Conservation (phyloP, 306 rosid species). For the Acacia crassicarpa region DNA sequence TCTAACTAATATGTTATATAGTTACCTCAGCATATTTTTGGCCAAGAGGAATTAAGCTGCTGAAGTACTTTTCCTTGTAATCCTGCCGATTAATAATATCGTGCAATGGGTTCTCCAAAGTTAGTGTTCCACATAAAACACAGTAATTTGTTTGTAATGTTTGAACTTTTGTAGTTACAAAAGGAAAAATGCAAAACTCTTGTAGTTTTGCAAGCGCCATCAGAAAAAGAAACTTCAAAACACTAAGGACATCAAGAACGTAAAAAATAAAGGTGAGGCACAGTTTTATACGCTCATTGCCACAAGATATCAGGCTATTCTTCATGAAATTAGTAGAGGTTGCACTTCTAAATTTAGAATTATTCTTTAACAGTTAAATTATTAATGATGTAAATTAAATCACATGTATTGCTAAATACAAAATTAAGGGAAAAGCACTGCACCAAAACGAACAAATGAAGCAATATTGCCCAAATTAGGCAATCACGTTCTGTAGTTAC, state of each 20-base stretch:
- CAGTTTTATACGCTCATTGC: background rate
- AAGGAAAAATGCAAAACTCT: slow-evolving; percentile 11
- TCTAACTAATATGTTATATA: slow-evolving; percentile 27
- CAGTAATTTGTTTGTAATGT: background rate
- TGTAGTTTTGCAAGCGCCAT: background rate
- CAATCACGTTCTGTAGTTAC: background rate
- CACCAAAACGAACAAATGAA: background rate
- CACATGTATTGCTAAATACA: background rate
- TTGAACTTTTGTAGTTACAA: slow-evolving; percentile 7
- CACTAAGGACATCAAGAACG: background rate
- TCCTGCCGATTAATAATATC: slow-evolving; percentile 59
- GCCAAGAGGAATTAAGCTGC: slow-evolving; percentile 72
- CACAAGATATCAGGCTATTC: slow-evolving; percentile 2
- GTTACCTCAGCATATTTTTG: slow-evolving; percentile 74
- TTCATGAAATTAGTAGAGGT: slow-evolving; percentile 4
- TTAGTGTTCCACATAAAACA: slow-evolving; percentile 23
- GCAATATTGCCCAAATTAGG: background rate
- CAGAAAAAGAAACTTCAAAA: background rate
- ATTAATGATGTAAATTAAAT: background rate
- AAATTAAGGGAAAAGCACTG: slow-evolving; percentile 12
- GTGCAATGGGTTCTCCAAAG: slow-evolving; percentile 65
- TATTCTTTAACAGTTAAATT: background rate
- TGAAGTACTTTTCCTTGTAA: slow-evolving; percentile 81
- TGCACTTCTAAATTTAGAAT: background rate
- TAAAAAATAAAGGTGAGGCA: background rate